Evolutionary conservation across 2,329 filamentous ascomycete genomes (phyloP).

Genomic region (Aschersonia sp.): DNA sequence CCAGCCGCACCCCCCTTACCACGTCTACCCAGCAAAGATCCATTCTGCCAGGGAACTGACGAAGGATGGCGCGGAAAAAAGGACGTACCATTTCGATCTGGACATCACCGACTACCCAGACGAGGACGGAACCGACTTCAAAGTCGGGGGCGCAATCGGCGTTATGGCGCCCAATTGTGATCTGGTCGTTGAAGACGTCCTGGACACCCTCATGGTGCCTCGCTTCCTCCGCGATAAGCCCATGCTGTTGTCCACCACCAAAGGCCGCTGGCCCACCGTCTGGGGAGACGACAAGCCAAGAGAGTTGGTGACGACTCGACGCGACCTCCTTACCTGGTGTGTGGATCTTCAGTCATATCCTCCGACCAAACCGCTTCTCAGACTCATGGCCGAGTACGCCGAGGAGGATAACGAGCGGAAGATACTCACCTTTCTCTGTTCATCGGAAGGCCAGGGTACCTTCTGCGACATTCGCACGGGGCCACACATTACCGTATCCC

Average conservation of each 20-base stretch:
- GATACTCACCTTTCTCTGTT: conserved; percentile 72
- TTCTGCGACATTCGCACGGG: conserved; percentile 93
- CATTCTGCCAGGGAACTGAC: conserved; percentile 79
- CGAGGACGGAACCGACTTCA: conserved; percentile 78
- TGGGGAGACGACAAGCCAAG: conserved; percentile 85
- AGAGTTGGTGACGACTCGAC: conserved; percentile 75
- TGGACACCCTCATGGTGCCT: conserved; percentile 70
- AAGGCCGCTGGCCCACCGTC: conserved; percentile 88
- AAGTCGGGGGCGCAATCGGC: conserved; percentile 90
- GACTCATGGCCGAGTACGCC: conserved; percentile 74
- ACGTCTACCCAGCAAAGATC: conserved; percentile 81
- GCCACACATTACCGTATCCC: conserved; percentile 69
- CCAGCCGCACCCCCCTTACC: conserved; percentile 84
- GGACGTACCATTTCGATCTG: conserved; percentile 93
- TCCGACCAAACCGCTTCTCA: conserved; percentile 75
- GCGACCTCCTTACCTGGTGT: conserved; percentile 92
- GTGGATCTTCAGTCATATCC: conserved; percentile 86
- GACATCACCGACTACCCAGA: conserved; percentile 90
- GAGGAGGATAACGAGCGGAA: conserved; percentile 72
- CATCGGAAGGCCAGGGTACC: conserved; percentile 75
- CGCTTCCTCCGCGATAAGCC: conserved; percentile 73
- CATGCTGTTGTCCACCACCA: conserved; percentile 61
- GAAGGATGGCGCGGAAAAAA: conserved; percentile 77
- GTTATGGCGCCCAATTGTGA: conserved; percentile 78
- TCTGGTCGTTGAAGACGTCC: conserved; percentile 63